Evolutionary conservation across 805 yeast genomes (phyloP), one percentile per base, ranked within the genome.

Genomic region (Candida succiphila): DNA sequence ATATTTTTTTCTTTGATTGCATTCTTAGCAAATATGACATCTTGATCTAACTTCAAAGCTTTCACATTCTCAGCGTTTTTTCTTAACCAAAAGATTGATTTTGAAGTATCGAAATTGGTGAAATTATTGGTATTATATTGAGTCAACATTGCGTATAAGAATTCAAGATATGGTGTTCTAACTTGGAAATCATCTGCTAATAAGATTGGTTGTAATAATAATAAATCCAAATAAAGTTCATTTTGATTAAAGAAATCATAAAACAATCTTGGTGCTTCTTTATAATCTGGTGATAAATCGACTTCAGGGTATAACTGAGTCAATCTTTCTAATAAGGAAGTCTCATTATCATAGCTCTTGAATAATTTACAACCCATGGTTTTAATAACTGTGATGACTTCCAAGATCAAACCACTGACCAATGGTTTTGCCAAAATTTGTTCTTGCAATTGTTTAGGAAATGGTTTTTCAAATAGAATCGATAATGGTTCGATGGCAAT

Each of bases 151-250:
- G 95, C 86, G 52, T 85, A 88, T 37, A 85, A 60, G 45, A 84
- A 84, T 58, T 88, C 96, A 52, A 88, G 64, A 52, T 88, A 88
- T 2, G 96, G 96, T 1, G 96, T 85, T 52, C 81, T 79, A 35
- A 86, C 77, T 31, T 80, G 78, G 50, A 73, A 72, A 51, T 87
- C 95, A 58, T 87, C 95, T n/a, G 92, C 95, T 37, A 87, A 63
- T 35, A 88, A 61, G 33, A 88, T 88, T 5, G 95, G 94, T 50
- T 86, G 94, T 40, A 88, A 67, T 34, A 88, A 60, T 28, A 86
- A 61, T 49, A 86, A 65, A 58, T 88, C 96, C 27, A 82, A 63
- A 39, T 79, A 75, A 38, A 84, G 54, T 29, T 72, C 74, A 44
- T 72, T 50, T 51, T 68, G 65, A 44, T 71, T 61, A 50, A 60